A percentile compares a stretch with the other conserved stretches of the same genome.
Conservation (phyloP, 805 yeast species). For the Candida peoriensis region DNA sequence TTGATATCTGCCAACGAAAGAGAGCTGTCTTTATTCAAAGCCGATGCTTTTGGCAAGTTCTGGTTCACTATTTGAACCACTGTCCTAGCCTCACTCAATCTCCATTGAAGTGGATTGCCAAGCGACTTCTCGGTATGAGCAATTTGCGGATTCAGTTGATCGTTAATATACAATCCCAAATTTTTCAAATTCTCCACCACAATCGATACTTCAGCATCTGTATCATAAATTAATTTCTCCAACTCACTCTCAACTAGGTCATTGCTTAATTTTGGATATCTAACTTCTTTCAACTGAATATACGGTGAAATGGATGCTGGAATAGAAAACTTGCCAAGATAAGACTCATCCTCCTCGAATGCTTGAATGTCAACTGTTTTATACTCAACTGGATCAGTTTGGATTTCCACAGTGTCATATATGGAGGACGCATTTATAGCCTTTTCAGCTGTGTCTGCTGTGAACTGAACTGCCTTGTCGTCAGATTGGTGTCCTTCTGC, state of each 20-base stretch:
- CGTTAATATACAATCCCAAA: conserved; percentile 26
- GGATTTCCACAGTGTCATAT: conserved; percentile 3
- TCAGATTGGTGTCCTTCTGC: too few species aligned
- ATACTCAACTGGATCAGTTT: conserved; percentile 13
- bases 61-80: conserved; percentile 9
- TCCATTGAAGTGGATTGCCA: conserved; percentile 31
- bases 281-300: conserved; percentile 15
- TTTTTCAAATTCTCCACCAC: conserved; percentile 26
- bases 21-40: conserved; percentile 1
- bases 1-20: neutral
- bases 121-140: conserved; percentile 26
- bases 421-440: conserved; percentile 2
- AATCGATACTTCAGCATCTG: conserved; percentile 29
- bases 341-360: conserved; percentile 30
- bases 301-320: conserved; percentile 17
- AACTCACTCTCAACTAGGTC: conserved; percentile 14
- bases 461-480: neutral
- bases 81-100: conserved; percentile 26
- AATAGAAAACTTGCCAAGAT: conserved; percentile 20
- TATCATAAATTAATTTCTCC: conserved; percentile 21
- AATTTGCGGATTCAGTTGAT: conserved; percentile 25
- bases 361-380: conserved; percentile 11
- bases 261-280: conserved; percentile 18
- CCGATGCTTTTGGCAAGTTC: neutral
- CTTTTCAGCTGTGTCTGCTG: conserved; percentile 1